Evolutionary conservation across 2,329 filamentous ascomycete species (phyloP), one percentile per base, ranked within the genome.

Genomic region (Fusarium verrucosum): DNA sequence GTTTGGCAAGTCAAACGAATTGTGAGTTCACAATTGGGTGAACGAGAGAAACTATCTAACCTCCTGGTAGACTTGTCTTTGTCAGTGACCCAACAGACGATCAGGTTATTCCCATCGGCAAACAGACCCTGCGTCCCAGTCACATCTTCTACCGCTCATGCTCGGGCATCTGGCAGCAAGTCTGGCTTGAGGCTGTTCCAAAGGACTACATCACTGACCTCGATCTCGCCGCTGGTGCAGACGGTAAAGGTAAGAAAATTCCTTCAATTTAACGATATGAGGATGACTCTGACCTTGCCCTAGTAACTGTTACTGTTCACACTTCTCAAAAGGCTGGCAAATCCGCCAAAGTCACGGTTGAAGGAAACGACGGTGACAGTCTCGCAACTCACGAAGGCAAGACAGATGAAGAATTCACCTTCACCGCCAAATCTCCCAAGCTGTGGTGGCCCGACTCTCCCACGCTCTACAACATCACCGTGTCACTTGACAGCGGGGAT

Each of bases 101-200:
- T 26, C 79, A 79, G 3, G 81, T 87, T 13, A 87, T 89, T 37
- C 88, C 89, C 0, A 82, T 89, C 38, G 89, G 89, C 62, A 90
- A 91, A 72, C 88, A 90, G 72, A 84, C 82, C 0, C 70, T 83
- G 1, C 76, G 75, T 0, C 85, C 84, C 0, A 82, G 80, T 11
- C 85, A 87, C 66, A 92, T 92, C 58, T 92, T 89, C 73, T 92
- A 92, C 72, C 87, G 86, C 0, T 86, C 89, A 0, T 92, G 89
- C 72, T 89, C 87, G 30, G 89, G 89, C 7, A 91, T 92, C 63
- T 92, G 89, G 89, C 89, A 91, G 71, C 83, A 82, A 17, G 89
- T 92, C 0, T 92, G 89, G 89, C 77, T 92, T 3, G 86, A 90
- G 71, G 80, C 84, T n/a, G 87, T 83, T 0, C 85, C 89, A 0